Conservation (phyloP, 768 basidiomycete species). For the Mycena rosella region DNA sequence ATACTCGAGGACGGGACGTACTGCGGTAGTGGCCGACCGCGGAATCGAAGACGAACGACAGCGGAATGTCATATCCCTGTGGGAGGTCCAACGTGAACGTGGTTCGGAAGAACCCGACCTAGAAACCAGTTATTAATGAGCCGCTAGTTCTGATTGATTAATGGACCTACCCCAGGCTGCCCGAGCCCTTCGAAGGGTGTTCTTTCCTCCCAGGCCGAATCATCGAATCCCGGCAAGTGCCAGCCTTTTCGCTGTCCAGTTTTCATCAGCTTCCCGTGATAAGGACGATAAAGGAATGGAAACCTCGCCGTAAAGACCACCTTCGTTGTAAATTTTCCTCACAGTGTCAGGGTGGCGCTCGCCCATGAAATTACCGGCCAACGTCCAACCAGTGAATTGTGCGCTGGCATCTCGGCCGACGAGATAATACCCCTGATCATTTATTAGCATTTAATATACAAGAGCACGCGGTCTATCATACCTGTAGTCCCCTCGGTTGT, state of each 20-base stretch:
- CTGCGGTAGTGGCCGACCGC: slow-evolving; percentile 56
- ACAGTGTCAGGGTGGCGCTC: slow-evolving; percentile 58
- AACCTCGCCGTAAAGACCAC: slow-evolving; percentile 59
- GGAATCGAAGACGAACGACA: slow-evolving; percentile 65
- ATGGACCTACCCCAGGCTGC: not conserved
- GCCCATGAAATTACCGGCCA: slow-evolving; percentile 35
- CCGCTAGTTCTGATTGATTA: too few species aligned
- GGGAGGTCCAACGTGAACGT: slow-evolving; percentile 62
- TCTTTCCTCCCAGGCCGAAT: not conserved
- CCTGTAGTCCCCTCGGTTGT: slow-evolving; percentile 33
- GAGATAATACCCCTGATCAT: slow-evolving; percentile 28
- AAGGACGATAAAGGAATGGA: not conserved
- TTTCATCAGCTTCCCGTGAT: not conserved
- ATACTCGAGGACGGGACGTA: not conserved
- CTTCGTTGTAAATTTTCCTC: slow-evolving; percentile 63
- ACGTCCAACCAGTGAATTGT: slow-evolving; percentile 32
- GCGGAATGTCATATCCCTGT: slow-evolving; percentile 56
- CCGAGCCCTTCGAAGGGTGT: not conserved
- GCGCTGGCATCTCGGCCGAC: slow-evolving; percentile 27
- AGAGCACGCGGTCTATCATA: not conserved
- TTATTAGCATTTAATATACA: not conserved
- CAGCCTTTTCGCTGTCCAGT: not conserved
- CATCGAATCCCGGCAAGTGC: not conserved
- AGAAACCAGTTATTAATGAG: too few species aligned
- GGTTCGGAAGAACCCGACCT: slow-evolving; percentile 64